Evolutionary conservation across 2,329 filamentous ascomycete genomes (phyloP).

Genomic region (Lecanicillium sp.): DNA sequence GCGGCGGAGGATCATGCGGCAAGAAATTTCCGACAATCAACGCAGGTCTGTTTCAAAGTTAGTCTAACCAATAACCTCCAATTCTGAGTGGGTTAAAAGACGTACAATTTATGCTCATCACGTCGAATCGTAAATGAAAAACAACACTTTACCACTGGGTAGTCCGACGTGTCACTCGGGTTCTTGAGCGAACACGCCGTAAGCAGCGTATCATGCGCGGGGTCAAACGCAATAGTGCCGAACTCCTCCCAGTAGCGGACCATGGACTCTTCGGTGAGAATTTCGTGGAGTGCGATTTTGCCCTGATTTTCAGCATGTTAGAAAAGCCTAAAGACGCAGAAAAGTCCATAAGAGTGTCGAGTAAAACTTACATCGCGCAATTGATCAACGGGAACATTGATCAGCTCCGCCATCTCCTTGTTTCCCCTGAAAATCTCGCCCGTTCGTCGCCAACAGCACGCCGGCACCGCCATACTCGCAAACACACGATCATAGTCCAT

Average conservation of each 20-base stretch:
- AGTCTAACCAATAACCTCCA: slow-evolving; percentile 17
- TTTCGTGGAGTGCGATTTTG: slow-evolving; percentile 89
- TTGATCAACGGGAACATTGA: slow-evolving; percentile 84
- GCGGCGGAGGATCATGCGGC: slow-evolving; percentile 59
- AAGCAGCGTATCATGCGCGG: slow-evolving; percentile 85
- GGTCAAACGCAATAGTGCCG: slow-evolving; percentile 92
- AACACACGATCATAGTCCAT: slow-evolving; percentile 99
- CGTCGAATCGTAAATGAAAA: slow-evolving; percentile 96
- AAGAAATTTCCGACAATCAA: slow-evolving; percentile 96
- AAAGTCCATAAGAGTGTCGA: background rate
- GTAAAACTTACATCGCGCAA: slow-evolving; percentile 69
- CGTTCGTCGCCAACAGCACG: slow-evolving; percentile 93
- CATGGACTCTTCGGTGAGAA: slow-evolving; percentile 87
- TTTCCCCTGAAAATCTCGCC: slow-evolving; percentile 97
- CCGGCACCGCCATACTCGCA: slow-evolving; percentile 96
- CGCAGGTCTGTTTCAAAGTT: slow-evolving; percentile 57
- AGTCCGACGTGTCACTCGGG: slow-evolving; percentile 59
- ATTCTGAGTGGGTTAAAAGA: slow-evolving; percentile 6
- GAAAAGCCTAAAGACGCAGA: background rate
- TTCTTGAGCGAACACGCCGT: slow-evolving; percentile 89
- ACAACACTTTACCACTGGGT: slow-evolving; percentile 79
- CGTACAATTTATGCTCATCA: slow-evolving; percentile 94
- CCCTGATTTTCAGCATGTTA: slow-evolving; percentile 48
- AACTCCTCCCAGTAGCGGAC: slow-evolving; percentile 99
- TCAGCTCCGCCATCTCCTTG: slow-evolving; percentile 96